These are phyloP conservation scores for Gynochthodes officinalis DNA, from an alignment of 257 asterid species.

Conservation along the genomic window DNA sequence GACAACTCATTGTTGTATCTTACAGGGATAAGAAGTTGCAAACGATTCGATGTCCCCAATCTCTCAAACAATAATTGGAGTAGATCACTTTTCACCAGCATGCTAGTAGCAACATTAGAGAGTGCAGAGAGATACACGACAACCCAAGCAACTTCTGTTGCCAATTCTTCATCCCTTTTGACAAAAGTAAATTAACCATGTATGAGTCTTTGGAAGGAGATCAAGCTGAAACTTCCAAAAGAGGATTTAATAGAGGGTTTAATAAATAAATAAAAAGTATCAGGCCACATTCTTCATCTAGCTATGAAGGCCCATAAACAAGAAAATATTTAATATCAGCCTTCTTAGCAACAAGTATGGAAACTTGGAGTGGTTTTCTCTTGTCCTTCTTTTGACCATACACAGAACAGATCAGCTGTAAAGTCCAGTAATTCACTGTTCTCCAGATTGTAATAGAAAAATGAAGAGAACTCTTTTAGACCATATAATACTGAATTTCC, in stretches of 20 bases:
- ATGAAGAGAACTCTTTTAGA: not conserved
- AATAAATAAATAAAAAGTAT: not conserved
- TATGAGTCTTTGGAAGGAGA: not conserved
- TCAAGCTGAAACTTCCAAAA: not conserved
- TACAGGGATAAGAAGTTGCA: constrained; percentile 96
- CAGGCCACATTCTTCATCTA: not conserved
- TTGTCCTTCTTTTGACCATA: not conserved
- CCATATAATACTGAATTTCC: not conserved
- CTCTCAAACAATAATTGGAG: constrained; percentile 69
- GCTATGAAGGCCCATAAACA: not conserved
- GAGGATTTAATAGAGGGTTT: not conserved
- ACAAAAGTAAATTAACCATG: constrained; percentile 13
- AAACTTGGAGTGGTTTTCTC: not conserved
- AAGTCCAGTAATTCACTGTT: not conserved
- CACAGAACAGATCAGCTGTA: not conserved
- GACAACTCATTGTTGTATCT: constrained; percentile 6
- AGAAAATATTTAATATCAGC: not conserved
- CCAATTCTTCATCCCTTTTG: constrained; percentile 86
- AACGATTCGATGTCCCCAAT: constrained; percentile 64
- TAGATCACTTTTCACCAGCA: constrained; percentile 65
- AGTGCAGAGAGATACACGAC: constrained; percentile 93
- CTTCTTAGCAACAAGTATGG: not conserved
- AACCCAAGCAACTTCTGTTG: constrained; percentile 97
- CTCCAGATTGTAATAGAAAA: not conserved
- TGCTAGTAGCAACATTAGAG: constrained; percentile 72